Base-by-base conservation (phyloP, 495 filamentous ascomycete species). In the Aeminium ludgeri region DNA sequence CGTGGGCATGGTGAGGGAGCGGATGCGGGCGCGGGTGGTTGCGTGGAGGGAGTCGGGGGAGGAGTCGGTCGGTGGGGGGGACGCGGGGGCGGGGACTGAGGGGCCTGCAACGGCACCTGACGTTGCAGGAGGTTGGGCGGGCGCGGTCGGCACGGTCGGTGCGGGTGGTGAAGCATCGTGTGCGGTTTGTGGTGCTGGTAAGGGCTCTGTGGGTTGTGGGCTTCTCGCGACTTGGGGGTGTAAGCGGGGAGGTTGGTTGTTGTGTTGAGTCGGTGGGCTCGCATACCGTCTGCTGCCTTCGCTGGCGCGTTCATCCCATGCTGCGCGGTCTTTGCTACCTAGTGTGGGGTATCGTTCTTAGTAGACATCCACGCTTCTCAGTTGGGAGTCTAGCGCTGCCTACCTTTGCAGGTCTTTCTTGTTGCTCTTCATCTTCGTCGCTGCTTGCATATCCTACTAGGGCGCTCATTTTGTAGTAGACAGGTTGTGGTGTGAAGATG, bases 1-100 rank as follows among this genome's bases (percentile, higher is more conserved):
- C 1, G 82, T 66, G n/a, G 89, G 87, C 10, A 95, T 69, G 5
- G 89, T 95, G 20, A 95, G 68, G 49, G 83, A 73, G 46, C 76
- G 85, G 13, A 93, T 61, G 2, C 79, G 59, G 13, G 69, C 60
- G 41, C 82, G 77, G 16, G 68, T 69, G 19, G 69, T 51, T 10
- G 79, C 70, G 55, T 87, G 82, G 0, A 81, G 81, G 0, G 81
- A 89, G 36, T 65, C 59, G 7, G 73, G 74, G 10, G 65, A 61
- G 10, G 54, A 37, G 32, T 18, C 10, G n/a, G n/a, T n/a, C 10
- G 52, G 19, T 34, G 56, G 44, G 7, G 57, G 51, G 27, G 61
- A 58, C 30, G 58, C 52, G 30, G 70, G 67, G 17, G 64, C 67
- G 23, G 68, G 54, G 3, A 68, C 43, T 23, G 68, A 67, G 10